Base-by-base conservation (phyloP, 495 filamentous ascomycete species). In the Gamarada debralockiae region DNA sequence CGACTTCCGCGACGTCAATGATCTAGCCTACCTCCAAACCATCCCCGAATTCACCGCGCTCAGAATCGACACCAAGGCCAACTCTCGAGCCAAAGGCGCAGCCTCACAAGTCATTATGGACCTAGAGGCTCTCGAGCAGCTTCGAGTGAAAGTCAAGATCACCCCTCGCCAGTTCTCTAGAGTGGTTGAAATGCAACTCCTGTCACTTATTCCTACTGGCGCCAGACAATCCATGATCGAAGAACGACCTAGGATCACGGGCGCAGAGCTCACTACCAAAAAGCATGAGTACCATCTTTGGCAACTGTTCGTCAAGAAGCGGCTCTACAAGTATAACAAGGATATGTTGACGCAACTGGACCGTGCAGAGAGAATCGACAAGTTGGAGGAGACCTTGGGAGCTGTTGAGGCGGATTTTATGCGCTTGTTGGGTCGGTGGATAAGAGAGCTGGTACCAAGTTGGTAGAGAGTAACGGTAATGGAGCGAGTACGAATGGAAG, bases 181-280 rank as follows among this genome's bases (percentile, higher is more conserved):
- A 25, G 75, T 96, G 8, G 70, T 92, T 14, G 93, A 98, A 68
- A 90, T 97, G 83, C 83, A 87, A 50, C 85, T 96, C 6, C 84
- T 97, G 57, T 84, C 84, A 5, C 74, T 71, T 43, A 85, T 97
- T 21, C 82, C 89, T 0, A 61, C 72, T 8, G 68, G 73, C 12
- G 75, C 89, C 50, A 80, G 86, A 22, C 75, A 78, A 24, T 68
- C 57, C 10, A 55, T 73, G 5, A 50, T 53, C 2, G 54, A 50
- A 3, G 64, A 18, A 49, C 67, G 18, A 64, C 67, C 1, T 54
- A 68, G 56, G 64, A 65, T 29, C 61, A 70, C 39, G 57, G 70
- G 25, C 15, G 45, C 39, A 47, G 53, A 62, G 8, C 20, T 46
- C 10, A 56, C 83, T 50, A 70, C 69, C n/a, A 68, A 81, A 43